A percentile compares a stretch with the other conserved stretches of the same genome.
phyloP scores from a whole-genome alignment of 2,329 filamentous ascomycete species.

The Monilinia laxa region DNA sequence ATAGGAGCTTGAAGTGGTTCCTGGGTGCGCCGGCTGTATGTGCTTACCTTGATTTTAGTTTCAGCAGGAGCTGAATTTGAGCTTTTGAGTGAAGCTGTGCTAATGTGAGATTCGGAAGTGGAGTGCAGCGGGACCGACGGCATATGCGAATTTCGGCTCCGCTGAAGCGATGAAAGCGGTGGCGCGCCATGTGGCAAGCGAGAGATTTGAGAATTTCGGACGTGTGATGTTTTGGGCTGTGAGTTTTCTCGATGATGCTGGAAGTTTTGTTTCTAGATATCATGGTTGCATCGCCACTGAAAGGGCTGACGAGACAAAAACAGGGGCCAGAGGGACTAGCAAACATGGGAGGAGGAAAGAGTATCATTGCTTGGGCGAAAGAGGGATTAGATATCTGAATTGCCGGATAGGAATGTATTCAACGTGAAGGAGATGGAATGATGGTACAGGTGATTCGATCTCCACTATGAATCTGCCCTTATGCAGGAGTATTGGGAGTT shows the following conservation, averaged over 20 bases:
- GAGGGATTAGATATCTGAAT: constrained; percentile 25
- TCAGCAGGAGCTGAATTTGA: no score
- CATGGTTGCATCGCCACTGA: neutral
- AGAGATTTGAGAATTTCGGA: constrained; percentile 41
- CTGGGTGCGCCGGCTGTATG: neutral
- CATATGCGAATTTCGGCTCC: constrained; percentile 39
- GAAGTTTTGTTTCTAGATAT: neutral
- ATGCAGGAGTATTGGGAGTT: neutral
- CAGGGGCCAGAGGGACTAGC: constrained; percentile 28
- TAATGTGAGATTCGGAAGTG: constrained; percentile 22
- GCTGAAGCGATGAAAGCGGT: constrained; percentile 34
- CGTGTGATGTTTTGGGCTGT: constrained; percentile 45
- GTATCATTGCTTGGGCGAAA: constrained; percentile 35
- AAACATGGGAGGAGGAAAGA: constrained; percentile 37
- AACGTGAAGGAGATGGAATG: neutral
- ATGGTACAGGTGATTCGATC: neutral
- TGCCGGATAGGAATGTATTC: neutral
- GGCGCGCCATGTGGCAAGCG: constrained; percentile 38
- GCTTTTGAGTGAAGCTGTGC: neutral
- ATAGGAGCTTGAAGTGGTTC: no score
- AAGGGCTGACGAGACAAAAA: neutral
- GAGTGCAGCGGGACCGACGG: constrained; percentile 37
- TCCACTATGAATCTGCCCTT: neutral
- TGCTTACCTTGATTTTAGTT: neutral
- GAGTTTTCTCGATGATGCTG: neutral